Conservation (phyloP, 2,329 filamentous ascomycete species). For the Orbilia blumenaviensis region DNA sequence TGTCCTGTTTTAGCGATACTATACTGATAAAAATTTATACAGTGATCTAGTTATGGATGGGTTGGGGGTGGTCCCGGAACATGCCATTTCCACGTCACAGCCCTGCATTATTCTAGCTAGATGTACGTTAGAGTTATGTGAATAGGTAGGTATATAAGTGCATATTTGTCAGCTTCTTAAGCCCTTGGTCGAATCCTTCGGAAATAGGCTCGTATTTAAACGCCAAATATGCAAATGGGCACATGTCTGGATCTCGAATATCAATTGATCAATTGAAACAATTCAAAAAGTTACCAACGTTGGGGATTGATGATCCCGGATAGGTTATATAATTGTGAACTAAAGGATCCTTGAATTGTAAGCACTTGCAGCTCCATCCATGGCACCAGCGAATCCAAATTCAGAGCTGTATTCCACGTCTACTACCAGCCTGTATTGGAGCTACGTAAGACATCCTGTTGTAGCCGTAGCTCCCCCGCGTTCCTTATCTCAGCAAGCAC, state of each 20-base stretch:
- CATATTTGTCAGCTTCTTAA: conserved; percentile 7
- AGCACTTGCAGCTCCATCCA: conserved; percentile 12
- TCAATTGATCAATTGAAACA: not conserved
- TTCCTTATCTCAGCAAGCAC: not conserved
- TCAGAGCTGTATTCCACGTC: too few species aligned
- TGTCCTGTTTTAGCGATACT: too few species aligned
- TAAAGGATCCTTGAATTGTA: not conserved
- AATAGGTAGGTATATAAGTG: too few species aligned
- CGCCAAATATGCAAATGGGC: not conserved
- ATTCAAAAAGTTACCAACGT: not conserved
- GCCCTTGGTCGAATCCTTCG: not conserved
- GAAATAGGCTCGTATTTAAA: not conserved
- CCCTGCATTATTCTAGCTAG: too few species aligned
- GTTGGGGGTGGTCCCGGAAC: too few species aligned
- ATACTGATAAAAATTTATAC: too few species aligned
- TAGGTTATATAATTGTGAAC: not conserved
- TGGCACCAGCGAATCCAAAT: too few species aligned
- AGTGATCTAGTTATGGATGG: too few species aligned
- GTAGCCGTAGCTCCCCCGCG: not conserved
- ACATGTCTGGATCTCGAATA: not conserved
- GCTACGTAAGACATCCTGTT: not conserved
- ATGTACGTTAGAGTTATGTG: too few species aligned
- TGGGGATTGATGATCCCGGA: not conserved
- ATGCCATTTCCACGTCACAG: too few species aligned
- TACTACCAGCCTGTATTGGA: not conserved